Percentiles rank a stretch among this genome's conserved stretches.
These are phyloP conservation scores for Leccinum sublutescens DNA, from an alignment of 768 basidiomycete genomes.

Conservation along the genomic window DNA sequence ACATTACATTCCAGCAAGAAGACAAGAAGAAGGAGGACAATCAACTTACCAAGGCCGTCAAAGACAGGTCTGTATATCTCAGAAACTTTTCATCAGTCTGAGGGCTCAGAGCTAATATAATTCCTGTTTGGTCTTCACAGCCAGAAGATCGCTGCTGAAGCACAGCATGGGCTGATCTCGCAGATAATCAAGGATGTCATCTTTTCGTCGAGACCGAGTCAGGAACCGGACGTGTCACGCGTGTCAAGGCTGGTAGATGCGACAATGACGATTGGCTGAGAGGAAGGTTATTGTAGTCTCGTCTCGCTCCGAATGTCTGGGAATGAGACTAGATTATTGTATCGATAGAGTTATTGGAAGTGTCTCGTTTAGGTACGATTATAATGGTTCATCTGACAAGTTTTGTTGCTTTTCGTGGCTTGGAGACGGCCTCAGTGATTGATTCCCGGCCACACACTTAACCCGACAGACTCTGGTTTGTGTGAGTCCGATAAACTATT, in stretches of 20 bases:
- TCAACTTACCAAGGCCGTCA: constrained; percentile 83
- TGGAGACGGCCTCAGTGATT: neutral
- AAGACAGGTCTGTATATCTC: constrained; percentile 65
- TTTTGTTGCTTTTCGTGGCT: neutral
- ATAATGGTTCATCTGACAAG: neutral
- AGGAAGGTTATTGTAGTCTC: neutral
- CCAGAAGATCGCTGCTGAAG: constrained; percentile 85
- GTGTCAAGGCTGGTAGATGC: constrained; percentile 36
- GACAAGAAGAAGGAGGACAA: constrained; percentile 89
- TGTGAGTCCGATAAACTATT: too few species aligned
- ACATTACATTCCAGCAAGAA: constrained; percentile 37
- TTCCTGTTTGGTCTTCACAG: constrained; percentile 38
- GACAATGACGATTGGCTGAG: constrained; percentile 32
- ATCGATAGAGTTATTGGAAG: neutral
- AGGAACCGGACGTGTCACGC: constrained; percentile 22
- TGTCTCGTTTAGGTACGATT: neutral
- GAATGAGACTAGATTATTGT: constrained; percentile 4
- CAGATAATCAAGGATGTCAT: constrained; percentile 93
- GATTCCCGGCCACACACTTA: too few species aligned
- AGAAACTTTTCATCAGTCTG: neutral
- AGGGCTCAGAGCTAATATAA: neutral
- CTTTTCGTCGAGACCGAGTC: constrained; percentile 57
- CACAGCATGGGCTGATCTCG: constrained; percentile 90
- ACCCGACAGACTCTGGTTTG: too few species aligned
- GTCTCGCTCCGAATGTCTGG: neutral